Percentiles rank a stretch among this genome's conserved stretches.
These are phyloP conservation scores for Phaseolus coccineus DNA, from an alignment of 331 rosid species.

Conservation along the genomic window DNA sequence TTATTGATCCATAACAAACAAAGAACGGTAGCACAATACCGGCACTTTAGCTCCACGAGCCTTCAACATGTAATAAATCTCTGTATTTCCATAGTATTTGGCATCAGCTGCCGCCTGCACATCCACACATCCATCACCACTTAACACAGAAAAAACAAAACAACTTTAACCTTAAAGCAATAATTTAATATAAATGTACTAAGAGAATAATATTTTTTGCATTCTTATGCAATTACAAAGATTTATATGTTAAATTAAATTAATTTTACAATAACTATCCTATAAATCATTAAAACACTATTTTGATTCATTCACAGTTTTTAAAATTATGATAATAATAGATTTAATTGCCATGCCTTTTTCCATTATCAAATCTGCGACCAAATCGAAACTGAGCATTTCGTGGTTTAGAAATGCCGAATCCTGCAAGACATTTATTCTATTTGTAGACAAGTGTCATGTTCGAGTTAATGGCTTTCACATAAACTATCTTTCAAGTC, in stretches of 20 bases:
- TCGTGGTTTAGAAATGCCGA: not conserved
- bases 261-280: not conserved
- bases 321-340: not conserved
- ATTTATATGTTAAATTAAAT: not conserved
- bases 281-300: not conserved
- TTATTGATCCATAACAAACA: slow-evolving; percentile 12
- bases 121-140: slow-evolving; percentile 35
- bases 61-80: slow-evolving; percentile 79
- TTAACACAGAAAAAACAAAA: not conserved
- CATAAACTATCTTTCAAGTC: not conserved
- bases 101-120: slow-evolving; percentile 99
- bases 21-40: slow-evolving; percentile 49
- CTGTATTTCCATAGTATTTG: slow-evolving; percentile 79
- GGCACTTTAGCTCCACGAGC: slow-evolving; percentile 97
- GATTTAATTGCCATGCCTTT: not conserved
- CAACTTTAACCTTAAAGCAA: not conserved
- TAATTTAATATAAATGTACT: not conserved
- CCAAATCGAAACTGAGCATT: not conserved
- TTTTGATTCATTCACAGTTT: not conserved
- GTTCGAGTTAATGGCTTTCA: not conserved
- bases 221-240: not conserved
- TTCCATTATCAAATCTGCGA: not conserved
- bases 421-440: not conserved
- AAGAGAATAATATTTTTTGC: not conserved
- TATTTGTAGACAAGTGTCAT: not conserved